Evolutionary conservation across 2,329 filamentous ascomycete species (phyloP).

Genomic region (Ascosphaera acerosa): DNA sequence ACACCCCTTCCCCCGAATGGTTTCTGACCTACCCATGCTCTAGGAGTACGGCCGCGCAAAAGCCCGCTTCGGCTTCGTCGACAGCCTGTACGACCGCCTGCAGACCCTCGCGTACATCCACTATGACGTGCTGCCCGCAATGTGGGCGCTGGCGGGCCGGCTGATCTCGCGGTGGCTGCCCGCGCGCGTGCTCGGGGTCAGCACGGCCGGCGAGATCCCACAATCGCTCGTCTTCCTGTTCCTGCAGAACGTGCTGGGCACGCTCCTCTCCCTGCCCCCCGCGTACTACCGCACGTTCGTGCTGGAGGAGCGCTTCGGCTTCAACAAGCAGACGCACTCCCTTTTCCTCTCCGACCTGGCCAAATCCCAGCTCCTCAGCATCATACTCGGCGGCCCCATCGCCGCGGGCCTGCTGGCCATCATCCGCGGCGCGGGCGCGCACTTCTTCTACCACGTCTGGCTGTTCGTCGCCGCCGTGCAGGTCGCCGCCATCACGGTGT

Average conservation of each 20-base stretch:
- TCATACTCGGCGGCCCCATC: conserved; percentile 63
- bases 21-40: no score
- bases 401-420: conserved; percentile 84
- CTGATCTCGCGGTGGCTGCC: conserved; percentile 52
- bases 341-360: conserved; percentile 76
- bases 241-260: conserved; percentile 58
- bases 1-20: no score
- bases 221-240: conserved; percentile 88
- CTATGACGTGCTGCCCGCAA: conserved; percentile 67
- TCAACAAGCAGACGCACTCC: conserved; percentile 90
- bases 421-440: conserved; percentile 73
- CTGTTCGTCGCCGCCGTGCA: conserved; percentile 72
- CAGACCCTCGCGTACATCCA: conserved; percentile 80
- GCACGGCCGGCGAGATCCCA: conserved; percentile 48
- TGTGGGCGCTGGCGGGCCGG: conserved; percentile 62
- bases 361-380: conserved; percentile 63
- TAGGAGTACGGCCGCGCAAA: conserved; percentile 86
- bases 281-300: conserved; percentile 89
- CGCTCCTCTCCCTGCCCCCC: conserved; percentile 51
- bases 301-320: conserved; percentile 87
- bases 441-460: conserved; percentile 98
- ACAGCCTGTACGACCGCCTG: conserved; percentile 57
- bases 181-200: conserved; percentile 42
- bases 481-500: conserved; percentile 86
- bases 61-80: conserved; percentile 65